Percentiles rank a stretch among this genome's conserved stretches.
Evolutionary conservation across 768 basidiomycete species (phyloP).

Genomic region (Amanita fuliginea): DNA sequence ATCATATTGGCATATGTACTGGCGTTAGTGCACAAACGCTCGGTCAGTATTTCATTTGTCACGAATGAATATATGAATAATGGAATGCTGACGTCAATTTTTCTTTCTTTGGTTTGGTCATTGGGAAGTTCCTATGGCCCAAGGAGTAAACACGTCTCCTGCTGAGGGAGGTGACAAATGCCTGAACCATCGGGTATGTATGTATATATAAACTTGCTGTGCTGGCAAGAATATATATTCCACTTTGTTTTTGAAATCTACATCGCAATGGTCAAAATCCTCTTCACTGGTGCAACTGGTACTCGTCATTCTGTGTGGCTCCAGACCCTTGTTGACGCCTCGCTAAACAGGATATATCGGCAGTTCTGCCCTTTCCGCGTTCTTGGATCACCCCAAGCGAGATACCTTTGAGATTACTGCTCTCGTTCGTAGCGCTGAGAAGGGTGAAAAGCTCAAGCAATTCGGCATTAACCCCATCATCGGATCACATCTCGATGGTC

Average conservation of each 20-base stretch:
- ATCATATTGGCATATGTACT: too few species aligned
- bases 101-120: too few species aligned
- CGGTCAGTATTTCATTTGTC: too few species aligned
- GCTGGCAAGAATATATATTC: too few species aligned
- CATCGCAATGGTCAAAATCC: constrained; percentile 15
- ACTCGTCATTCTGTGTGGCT: neutral
- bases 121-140: too few species aligned
- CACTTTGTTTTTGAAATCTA: neutral
- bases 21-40: too few species aligned
- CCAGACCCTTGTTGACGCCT: neutral
- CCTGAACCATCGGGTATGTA: too few species aligned
- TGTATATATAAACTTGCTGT: too few species aligned
- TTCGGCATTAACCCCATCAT: constrained; percentile 27
- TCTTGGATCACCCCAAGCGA: constrained; percentile 25
- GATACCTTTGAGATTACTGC: constrained; percentile 29
- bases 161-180: too few species aligned
- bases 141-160: too few species aligned
- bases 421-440: constrained; percentile 32
- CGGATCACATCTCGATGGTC: constrained; percentile 36
- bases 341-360: constrained; percentile 35
- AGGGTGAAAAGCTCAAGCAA: constrained; percentile 29
- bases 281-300: constrained; percentile 39
- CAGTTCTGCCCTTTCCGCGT: constrained; percentile 28
- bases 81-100: too few species aligned
- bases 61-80: too few species aligned